These are phyloP conservation scores for Chloropicon primus DNA, from an alignment of 139 green algal species.

Conservation along the genomic window DNA sequence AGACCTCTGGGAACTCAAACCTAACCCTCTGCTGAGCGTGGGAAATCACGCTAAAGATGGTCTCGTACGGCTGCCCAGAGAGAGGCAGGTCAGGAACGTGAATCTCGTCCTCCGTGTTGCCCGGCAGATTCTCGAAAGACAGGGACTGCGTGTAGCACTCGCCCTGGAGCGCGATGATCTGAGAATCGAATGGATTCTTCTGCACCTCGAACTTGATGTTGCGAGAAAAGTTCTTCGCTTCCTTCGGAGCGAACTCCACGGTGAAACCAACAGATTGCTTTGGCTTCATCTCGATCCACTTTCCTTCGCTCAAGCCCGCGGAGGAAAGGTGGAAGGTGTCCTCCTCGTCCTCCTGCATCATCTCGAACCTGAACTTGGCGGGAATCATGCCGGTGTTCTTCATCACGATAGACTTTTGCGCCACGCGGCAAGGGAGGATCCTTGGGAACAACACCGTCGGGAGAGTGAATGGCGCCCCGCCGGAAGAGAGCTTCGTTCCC, in stretches of 20 bases:
- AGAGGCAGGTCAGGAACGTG: conserved; percentile 39
- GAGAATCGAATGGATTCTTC: conserved; percentile 61
- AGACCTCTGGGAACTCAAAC: conserved; percentile 29
- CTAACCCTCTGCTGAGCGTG: conserved; percentile 12
- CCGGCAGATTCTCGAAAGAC: conserved; percentile 42
- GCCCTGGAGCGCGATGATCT: conserved; percentile 30
- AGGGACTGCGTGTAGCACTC: conserved; percentile 59
- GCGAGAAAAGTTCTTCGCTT: conserved; percentile 19
- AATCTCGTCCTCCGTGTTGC: conserved; percentile 37
- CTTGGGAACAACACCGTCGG: conserved; percentile 32
- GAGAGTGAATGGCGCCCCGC: neutral
- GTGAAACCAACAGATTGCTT: conserved; percentile 30
- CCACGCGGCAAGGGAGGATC: conserved; percentile 22
- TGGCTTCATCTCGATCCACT: conserved; percentile 30
- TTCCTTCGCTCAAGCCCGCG: conserved; percentile 19
- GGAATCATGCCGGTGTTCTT: conserved; percentile 57
- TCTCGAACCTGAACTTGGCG: conserved; percentile 37
- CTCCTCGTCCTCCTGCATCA: conserved; percentile 6
- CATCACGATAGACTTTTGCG: conserved; percentile 25
- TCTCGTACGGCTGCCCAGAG: conserved; percentile 3
- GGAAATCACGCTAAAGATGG: conserved; percentile 31
- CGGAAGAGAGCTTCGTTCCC: conserved; percentile 3
- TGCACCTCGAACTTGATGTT: conserved; percentile 26
- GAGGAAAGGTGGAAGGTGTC: conserved; percentile 26
- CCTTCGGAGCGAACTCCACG: conserved; percentile 31